phyloP scores from a whole-genome alignment of 1,284 basidiomycete species.

The Ustilago curta region DNA sequence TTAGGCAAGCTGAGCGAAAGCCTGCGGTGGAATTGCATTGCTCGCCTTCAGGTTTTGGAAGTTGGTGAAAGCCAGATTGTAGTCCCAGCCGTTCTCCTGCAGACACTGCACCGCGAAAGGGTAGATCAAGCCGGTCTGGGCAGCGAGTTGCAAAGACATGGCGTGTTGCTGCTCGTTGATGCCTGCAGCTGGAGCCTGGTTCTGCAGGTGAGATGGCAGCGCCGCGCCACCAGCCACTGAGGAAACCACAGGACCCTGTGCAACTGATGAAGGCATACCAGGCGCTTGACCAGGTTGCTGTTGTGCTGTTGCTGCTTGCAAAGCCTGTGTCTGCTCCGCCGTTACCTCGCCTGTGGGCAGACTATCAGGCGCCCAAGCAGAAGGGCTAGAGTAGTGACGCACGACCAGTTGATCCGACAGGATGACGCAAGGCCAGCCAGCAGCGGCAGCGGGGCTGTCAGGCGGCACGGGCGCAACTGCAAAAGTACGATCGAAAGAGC shows the following conservation, averaged over 20 bases:
- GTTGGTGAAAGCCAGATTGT: conserved; percentile 62
- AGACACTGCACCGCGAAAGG: conserved; percentile 69
- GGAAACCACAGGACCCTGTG: conserved; percentile 2
- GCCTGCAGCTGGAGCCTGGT: conserved; percentile 44
- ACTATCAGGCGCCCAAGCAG: conserved; percentile 73
- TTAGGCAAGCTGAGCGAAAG: conserved; percentile 41
- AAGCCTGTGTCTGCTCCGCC: conserved; percentile 27
- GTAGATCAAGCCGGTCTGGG: conserved; percentile 68
- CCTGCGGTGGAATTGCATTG: conserved; percentile 55
- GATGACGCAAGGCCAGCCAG: conserved; percentile 90
- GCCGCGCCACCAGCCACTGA: conserved; percentile 12
- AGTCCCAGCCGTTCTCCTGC: conserved; percentile 69
- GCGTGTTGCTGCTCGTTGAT: conserved; percentile 67
- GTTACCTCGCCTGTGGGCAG: conserved; percentile 54
- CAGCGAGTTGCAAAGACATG: conserved; percentile 66
- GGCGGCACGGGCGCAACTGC: conserved; percentile 83
- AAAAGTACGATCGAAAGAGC: conserved; percentile 94
- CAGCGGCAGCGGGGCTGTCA: conserved; percentile 82
- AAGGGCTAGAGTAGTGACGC: conserved; percentile 83
- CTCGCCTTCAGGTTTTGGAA: conserved; percentile 66
- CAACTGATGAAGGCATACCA: conserved; percentile 8
- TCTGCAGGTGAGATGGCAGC: conserved; percentile 52
- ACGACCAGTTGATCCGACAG: conserved; percentile 88
- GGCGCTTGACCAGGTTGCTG: conserved; percentile 12
- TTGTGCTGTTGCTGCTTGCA: conserved; percentile 12